Percentiles rank a stretch among this genome's conserved stretches.
These are phyloP conservation scores for Nemania diffusa DNA, from an alignment of 2,329 filamentous ascomycete genomes.

Conservation along the genomic window DNA sequence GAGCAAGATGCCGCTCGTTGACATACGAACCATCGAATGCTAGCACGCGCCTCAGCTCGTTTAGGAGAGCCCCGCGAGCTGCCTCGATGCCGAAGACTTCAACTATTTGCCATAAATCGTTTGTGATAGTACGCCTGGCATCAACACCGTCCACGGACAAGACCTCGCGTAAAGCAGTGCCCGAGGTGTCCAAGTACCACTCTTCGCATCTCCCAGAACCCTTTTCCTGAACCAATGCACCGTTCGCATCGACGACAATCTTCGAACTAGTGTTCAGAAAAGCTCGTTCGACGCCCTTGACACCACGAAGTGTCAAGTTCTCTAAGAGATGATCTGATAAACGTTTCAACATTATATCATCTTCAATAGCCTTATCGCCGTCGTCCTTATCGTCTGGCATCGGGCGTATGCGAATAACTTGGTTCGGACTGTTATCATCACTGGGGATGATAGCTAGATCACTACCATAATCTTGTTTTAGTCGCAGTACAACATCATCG, in stretches of 20 bases:
- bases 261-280: constrained; percentile 87
- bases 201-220: constrained; percentile 81
- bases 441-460: constrained; percentile 95
- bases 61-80: constrained; percentile 84
- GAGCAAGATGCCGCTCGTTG: constrained; percentile 95
- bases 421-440: constrained; percentile 96
- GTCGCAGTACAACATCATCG: constrained; percentile 86
- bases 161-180: constrained; percentile 85
- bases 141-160: constrained; percentile 90
- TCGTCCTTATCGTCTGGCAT: constrained; percentile 79
- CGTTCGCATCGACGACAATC: constrained; percentile 74
- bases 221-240: constrained; percentile 78
- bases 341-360: constrained; percentile 92
- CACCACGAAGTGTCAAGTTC: constrained; percentile 89
- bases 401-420: constrained; percentile 91
- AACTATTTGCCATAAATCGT: constrained; percentile 94
- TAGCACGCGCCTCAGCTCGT: constrained; percentile 90
- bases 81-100: constrained; percentile 97
- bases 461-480: constrained; percentile 87
- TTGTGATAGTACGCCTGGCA: constrained; percentile 85
- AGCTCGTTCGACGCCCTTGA: constrained; percentile 86
- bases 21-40: constrained; percentile 99
- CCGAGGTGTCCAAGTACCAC: constrained; percentile 96
- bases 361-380: constrained; percentile 70
- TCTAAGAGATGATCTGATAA: constrained; percentile 92